Percentiles rank a stretch among this genome's conserved stretches.
Evolutionary conservation across 2,329 filamentous ascomycete species (phyloP).

Genomic region (Keithomyces neogunnii): DNA sequence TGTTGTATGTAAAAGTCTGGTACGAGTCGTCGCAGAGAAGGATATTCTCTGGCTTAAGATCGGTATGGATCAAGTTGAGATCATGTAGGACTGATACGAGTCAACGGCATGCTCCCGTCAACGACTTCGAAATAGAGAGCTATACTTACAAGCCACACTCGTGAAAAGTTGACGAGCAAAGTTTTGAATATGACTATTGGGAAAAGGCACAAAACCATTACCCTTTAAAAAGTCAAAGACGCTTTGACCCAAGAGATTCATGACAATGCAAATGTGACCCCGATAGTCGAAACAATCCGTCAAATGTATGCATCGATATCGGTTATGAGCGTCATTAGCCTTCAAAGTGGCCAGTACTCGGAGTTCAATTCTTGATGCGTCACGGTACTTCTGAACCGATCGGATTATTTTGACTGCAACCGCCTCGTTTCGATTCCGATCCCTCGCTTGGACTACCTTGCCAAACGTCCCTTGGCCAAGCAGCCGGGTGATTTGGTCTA

Average conservation of each 20-base stretch:
- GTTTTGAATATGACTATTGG: conserved; percentile 95
- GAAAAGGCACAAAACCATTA: conserved; percentile 92
- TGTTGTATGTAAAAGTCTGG: conserved; percentile 63
- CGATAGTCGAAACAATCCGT: conserved; percentile 96
- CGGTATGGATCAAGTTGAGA: conserved; percentile 91
- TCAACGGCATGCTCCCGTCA: neutral
- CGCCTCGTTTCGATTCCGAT: conserved; percentile 64
- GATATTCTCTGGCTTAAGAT: conserved; percentile 64
- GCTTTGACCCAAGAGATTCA: conserved; percentile 78
- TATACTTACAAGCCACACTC: conserved; percentile 85
- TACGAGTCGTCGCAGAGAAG: conserved; percentile 57
- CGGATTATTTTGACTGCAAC: conserved; percentile 98
- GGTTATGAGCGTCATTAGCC: conserved; percentile 83
- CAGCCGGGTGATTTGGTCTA: conserved; percentile 81
- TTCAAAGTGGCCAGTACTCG: conserved; percentile 86
- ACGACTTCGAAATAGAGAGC: neutral
- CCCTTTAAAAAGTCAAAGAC: conserved; percentile 98
- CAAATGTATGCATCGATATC: conserved; percentile 94
- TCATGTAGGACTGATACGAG: conserved; percentile 71
- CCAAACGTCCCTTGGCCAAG: conserved; percentile 97
- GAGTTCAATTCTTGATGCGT: conserved; percentile 90
- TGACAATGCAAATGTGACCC: conserved; percentile 86
- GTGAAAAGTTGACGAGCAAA: conserved; percentile 94
- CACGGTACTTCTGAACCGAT: conserved; percentile 95
- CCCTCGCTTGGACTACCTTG: conserved; percentile 90